These are phyloP conservation scores for Huntiella omanensis DNA, from an alignment of 2,329 filamentous ascomycete genomes.

Conservation along the genomic window DNA sequence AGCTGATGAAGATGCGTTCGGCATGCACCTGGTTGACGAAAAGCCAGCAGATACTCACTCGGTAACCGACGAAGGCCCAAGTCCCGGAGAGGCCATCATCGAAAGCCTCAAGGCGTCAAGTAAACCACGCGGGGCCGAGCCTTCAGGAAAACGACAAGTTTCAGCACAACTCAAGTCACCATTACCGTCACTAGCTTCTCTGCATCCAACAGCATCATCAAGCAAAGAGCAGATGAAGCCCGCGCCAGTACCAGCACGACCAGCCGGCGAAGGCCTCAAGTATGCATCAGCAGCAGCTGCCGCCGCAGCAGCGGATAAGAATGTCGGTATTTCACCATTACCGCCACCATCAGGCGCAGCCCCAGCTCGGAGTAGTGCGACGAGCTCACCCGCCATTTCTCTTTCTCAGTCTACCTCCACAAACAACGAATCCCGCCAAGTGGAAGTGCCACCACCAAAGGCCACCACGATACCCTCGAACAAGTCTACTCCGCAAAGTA, in stretches of 20 bases:
- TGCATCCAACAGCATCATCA: conserved; percentile 54
- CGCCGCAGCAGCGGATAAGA: conserved; percentile 77
- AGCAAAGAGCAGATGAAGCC: conserved; percentile 72
- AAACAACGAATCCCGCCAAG: conserved; percentile 19
- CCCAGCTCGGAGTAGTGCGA: conserved; percentile 29
- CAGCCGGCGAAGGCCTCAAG: conserved; percentile 78
- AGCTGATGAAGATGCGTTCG: conserved; percentile 77
- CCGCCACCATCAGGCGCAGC: conserved; percentile 63
- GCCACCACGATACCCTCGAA: conserved; percentile 15
- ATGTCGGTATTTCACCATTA: conserved; percentile 79
- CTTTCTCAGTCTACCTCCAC: conserved; percentile 25
- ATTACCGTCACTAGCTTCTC: conserved; percentile 73
- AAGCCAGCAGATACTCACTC: conserved; percentile 91
- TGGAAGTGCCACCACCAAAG: conserved; percentile 25
- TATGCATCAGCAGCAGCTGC: conserved; percentile 93
- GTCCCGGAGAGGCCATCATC: conserved; percentile 14
- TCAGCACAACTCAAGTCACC: conserved; percentile 87
- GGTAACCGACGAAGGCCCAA: conserved; percentile 58
- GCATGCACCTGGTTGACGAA: conserved; percentile 64
- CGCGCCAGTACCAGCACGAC: conserved; percentile 64
- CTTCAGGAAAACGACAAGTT: conserved; percentile 44
- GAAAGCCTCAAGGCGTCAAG: conserved; percentile 20
- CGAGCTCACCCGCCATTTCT: conserved; percentile 33
- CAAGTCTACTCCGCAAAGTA: conserved; percentile 16
- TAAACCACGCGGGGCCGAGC: conserved; percentile 30